Conservation (phyloP, 345 rosid species). For the Salix udensis region DNA sequence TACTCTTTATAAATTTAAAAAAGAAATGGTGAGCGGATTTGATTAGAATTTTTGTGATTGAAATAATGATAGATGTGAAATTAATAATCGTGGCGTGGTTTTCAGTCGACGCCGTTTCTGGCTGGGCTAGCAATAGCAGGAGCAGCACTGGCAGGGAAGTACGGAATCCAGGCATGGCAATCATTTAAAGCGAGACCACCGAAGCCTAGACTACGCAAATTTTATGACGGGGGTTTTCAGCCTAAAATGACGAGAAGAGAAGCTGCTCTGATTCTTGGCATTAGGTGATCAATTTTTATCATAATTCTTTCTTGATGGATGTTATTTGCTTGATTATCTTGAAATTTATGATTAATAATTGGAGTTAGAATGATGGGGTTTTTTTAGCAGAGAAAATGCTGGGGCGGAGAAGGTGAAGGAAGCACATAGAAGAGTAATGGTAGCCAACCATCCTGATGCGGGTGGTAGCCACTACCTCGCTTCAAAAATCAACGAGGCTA, state of each 20-base stretch:
- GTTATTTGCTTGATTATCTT: background rate
- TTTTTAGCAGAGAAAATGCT: conserved; percentile 52
- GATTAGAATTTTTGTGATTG: too few species aligned
- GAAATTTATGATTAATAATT: background rate
- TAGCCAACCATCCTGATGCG: conserved; percentile 89
- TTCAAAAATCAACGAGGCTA: conserved; percentile 89
- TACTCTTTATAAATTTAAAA: too few species aligned
- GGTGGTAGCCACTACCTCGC: conserved; percentile 93
- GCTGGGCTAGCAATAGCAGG: conserved; percentile 84
- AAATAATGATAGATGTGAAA: too few species aligned
- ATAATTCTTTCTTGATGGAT: too few species aligned
- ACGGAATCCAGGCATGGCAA: conserved; percentile 89
- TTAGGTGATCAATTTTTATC: conserved; percentile 39
- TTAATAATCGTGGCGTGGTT: too few species aligned
- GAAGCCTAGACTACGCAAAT: conserved; percentile 47
- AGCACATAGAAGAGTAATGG: conserved; percentile 88
- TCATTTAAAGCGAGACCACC: conserved; percentile 68
- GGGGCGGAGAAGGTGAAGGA: conserved; percentile 69
- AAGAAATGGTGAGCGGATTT: too few species aligned
- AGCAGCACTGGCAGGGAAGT: conserved; percentile 76
- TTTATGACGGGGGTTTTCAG: conserved; percentile 78
- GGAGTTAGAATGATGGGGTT: too few species aligned
- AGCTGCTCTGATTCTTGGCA: conserved; percentile 74
- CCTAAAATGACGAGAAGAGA: conserved; percentile 70
- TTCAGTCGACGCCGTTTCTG: conserved; percentile 70